Percentiles rank a stretch among this genome's conserved stretches.
Evolutionary conservation across 2,329 filamentous ascomycete genomes (phyloP).

Genomic region (Fusarium sp.): DNA sequence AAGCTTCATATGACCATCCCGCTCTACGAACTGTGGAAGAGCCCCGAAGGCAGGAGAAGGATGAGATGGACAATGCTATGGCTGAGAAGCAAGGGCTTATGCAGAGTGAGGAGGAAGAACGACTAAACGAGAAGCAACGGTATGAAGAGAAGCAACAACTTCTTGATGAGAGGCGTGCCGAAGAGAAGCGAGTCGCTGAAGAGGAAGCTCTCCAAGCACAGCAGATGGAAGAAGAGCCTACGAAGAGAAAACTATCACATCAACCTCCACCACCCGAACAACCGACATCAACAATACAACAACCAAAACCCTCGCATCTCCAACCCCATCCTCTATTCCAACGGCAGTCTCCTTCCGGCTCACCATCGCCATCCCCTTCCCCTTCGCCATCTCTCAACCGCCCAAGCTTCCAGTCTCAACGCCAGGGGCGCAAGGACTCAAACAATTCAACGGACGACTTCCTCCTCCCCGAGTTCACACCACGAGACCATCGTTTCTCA

Average conservation of each 20-base stretch:
- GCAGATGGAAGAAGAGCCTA: not conserved
- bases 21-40: conserved; percentile 6
- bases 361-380: conserved; percentile 23
- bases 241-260: conserved; percentile 10
- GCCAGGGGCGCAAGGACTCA: conserved; percentile 31
- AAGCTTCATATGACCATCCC: not conserved
- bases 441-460: conserved; percentile 30
- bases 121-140: not conserved
- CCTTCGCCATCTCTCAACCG: conserved; percentile 26
- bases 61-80: conserved; percentile 13
- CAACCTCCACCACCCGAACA: conserved; percentile 3
- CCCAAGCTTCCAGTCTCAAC: conserved; percentile 1
- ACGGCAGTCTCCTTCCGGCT: conserved; percentile 2
- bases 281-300: conserved; percentile 16
- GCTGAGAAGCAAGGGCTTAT: conserved; percentile 25
- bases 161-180: conserved; percentile 1
- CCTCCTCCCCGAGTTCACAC: conserved; percentile 36
- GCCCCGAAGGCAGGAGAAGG: conserved; percentile 1
- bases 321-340: conserved; percentile 39
- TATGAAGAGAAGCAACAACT: conserved; percentile 7
- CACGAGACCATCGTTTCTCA: conserved; percentile 41
- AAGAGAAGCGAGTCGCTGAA: conserved; percentile 9
- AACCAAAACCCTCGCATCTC: conserved; percentile 25
- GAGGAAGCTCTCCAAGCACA: conserved; percentile 1
- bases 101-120: conserved; percentile 10